These are phyloP conservation scores for Rubus idaeus DNA, from an alignment of 306 rosid species.

Conservation along the genomic window DNA sequence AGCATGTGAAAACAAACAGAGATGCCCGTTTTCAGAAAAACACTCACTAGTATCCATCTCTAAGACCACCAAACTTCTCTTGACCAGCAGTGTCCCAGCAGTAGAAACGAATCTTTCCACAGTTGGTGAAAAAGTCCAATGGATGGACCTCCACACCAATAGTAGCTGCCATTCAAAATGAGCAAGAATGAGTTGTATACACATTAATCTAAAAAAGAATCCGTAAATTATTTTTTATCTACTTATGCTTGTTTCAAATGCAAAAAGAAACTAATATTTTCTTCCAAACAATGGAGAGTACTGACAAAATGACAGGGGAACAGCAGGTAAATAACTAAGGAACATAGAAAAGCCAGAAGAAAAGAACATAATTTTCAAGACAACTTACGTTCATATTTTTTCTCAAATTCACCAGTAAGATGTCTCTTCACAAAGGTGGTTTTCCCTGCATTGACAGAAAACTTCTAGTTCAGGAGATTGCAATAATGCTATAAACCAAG, in stretches of 20 bases:
- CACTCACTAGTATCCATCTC: constrained; percentile 74
- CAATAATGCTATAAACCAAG: background rate
- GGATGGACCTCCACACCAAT: constrained; percentile 87
- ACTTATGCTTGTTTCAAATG: background rate
- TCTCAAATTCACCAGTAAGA: constrained; percentile 79
- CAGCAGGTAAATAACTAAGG: background rate
- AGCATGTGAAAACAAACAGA: background rate
- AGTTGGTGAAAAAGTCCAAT: constrained; percentile 72
- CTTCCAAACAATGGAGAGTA: background rate
- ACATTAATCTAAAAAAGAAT: background rate
- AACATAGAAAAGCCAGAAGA: background rate
- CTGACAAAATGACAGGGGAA: background rate
- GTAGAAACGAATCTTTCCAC: constrained; percentile 70
- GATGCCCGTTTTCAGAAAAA: background rate
- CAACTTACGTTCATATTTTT: constrained; percentile 69
- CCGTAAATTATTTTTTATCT: no score
- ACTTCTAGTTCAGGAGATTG: background rate
- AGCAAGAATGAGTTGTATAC: background rate
- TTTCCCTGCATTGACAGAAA: constrained; percentile 48
- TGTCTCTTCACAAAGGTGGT: constrained; percentile 80
- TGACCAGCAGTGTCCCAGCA: constrained; percentile 91
- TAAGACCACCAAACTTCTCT: constrained; percentile 74
- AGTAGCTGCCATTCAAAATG: constrained; percentile 46
- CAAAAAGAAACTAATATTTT: background rate
- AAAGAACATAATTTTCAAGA: background rate